phyloP scores from a whole-genome alignment of 2,329 filamentous ascomycete genomes.

The Botrytis byssoidea region DNA sequence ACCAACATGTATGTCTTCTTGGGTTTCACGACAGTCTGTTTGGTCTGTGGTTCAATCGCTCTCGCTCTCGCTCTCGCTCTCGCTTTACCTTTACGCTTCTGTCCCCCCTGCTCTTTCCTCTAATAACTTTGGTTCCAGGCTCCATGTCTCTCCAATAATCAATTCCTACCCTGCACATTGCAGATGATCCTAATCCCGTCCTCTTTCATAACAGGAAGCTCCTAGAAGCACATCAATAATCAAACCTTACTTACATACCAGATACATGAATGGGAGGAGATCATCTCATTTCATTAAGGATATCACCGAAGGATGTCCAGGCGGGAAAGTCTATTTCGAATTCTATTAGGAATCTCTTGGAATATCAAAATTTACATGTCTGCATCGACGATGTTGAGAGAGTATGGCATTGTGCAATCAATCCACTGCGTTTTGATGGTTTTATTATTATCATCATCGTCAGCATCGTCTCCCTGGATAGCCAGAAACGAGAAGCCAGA shows the following conservation, averaged over 20 bases:
- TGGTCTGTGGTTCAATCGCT: background rate
- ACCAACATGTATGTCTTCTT: background rate
- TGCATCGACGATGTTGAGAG: background rate
- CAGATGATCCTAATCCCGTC: background rate
- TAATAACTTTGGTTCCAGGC: background rate
- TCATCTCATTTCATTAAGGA: constrained; percentile 5
- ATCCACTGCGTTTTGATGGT: background rate
- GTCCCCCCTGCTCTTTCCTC: background rate
- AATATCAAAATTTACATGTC: background rate
- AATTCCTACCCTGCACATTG: background rate
- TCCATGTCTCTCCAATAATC: background rate
- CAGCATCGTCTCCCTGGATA: background rate
- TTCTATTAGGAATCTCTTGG: background rate
- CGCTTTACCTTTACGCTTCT: no score
- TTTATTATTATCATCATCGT: background rate
- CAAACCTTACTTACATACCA: background rate
- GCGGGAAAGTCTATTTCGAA: background rate
- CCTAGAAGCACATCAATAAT: background rate
- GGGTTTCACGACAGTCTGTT: background rate
- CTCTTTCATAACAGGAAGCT: background rate
- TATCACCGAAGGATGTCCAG: background rate
- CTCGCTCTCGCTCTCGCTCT: no score
- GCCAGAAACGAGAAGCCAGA: background rate
- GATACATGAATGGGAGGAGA: background rate
- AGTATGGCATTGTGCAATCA: background rate